Conservation (phyloP, 768 basidiomycete species). For the Mycena epipterygia region DNA sequence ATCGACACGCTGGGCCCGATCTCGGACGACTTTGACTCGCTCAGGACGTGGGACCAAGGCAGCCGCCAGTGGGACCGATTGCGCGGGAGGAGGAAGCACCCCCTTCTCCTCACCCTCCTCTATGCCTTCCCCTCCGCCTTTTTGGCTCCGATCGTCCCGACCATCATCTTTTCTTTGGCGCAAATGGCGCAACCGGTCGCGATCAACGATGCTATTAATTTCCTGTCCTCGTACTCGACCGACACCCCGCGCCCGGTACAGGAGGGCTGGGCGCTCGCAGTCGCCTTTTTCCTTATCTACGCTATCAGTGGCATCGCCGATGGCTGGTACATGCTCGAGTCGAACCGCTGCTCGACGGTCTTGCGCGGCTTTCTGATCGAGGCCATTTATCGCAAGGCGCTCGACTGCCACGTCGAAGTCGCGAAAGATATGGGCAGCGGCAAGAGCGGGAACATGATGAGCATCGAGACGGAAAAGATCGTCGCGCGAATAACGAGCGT, state of each 20-base stretch:
- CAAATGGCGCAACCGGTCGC: constrained; percentile 21
- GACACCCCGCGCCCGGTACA: constrained; percentile 1
- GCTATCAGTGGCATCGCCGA: constrained; percentile 19
- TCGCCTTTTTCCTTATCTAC: constrained; percentile 17
- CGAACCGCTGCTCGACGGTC: constrained; percentile 17
- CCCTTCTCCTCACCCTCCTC: constrained; percentile 13
- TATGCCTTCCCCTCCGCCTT: not conserved
- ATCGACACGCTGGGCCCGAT: constrained; percentile 12
- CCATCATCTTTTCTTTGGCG: not conserved
- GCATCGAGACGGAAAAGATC: constrained; percentile 22
- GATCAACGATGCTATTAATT: constrained; percentile 7
- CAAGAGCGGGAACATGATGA: constrained; percentile 17
- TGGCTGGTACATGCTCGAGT: constrained; percentile 24
- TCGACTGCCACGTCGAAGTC: constrained; percentile 23
- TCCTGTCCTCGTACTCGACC: constrained; percentile 11
- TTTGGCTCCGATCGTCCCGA: not conserved
- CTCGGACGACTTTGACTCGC: constrained; percentile 24
- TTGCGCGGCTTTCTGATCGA: constrained; percentile 21
- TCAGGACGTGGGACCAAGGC: constrained; percentile 11
- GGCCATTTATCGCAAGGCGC: constrained; percentile 20
- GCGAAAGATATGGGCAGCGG: constrained; percentile 19
- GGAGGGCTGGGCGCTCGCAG: constrained; percentile 19
- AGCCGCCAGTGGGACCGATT: constrained; percentile 12
- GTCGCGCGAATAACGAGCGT: constrained; percentile 16
- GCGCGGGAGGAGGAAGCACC: constrained; percentile 5